A percentile compares a stretch with the other conserved stretches of the same genome.
Evolutionary conservation across 495 filamentous ascomycete species (phyloP).

Genomic region (Daldinia bambusicola): DNA sequence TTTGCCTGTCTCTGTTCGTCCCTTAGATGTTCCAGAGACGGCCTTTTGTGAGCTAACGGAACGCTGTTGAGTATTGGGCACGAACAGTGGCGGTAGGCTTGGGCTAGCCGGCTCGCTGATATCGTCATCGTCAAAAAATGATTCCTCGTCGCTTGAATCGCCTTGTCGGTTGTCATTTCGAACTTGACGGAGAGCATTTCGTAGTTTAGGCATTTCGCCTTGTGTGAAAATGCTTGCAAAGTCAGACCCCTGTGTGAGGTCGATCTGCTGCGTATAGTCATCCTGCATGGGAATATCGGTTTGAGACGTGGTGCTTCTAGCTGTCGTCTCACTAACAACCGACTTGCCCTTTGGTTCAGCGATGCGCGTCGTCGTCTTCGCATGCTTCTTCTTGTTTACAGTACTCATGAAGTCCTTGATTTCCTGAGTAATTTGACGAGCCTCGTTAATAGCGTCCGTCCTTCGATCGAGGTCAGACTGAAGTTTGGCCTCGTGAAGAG

Average conservation of each 20-base stretch:
- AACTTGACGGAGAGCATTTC: conserved; percentile 51
- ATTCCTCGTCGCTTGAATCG: conserved; percentile 25
- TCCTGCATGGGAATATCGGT: conserved; percentile 53
- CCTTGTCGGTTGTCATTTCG: conserved; percentile 38
- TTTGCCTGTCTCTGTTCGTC: conserved; percentile 35
- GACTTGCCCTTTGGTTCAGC: conserved; percentile 50
- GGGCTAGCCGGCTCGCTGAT: conserved; percentile 39
- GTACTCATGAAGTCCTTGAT: conserved; percentile 50
- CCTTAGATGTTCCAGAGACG: conserved; percentile 38
- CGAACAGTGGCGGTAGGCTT: conserved; percentile 24
- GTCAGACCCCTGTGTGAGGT: conserved; percentile 56
- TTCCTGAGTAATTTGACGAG: conserved; percentile 44
- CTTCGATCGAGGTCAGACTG: conserved; percentile 29
- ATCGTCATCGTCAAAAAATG: conserved; percentile 33
- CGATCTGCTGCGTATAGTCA: conserved; percentile 55
- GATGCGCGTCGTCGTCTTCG: conserved; percentile 52
- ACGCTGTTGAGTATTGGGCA: conserved; percentile 31
- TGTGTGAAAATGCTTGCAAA: conserved; percentile 54
- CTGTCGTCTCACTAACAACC: conserved; percentile 42
- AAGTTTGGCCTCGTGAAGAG: conserved; percentile 47
- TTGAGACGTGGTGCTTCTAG: conserved; percentile 46
- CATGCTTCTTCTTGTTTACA: conserved; percentile 45
- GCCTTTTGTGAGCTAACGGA: conserved; percentile 35
- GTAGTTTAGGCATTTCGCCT: conserved; percentile 52
- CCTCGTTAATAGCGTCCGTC: conserved; percentile 37